A percentile compares a stretch with the other conserved stretches of the same genome.
These are phyloP conservation scores for Ehretia macrophylla DNA, from an alignment of 257 asterid genomes.

Conservation along the genomic window DNA sequence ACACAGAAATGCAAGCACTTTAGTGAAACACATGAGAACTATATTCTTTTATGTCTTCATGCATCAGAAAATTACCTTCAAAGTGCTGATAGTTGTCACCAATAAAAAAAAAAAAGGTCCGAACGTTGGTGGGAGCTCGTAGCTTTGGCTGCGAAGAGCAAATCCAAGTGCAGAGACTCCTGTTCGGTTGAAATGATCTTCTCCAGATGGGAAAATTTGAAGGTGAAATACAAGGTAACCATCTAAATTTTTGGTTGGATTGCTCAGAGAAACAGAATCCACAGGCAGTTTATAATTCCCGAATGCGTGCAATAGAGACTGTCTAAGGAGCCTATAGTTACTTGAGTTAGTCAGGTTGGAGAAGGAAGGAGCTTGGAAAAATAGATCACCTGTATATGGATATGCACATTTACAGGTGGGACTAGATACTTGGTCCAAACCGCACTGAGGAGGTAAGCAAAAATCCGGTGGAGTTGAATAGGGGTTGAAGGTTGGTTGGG, in stretches of 20 bases:
- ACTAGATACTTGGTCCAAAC: slow-evolving; percentile 36
- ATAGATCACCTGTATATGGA: slow-evolving; percentile 67
- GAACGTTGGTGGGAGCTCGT: slow-evolving; percentile 60
- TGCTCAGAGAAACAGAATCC: slow-evolving; percentile 63
- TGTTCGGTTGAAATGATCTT: slow-evolving; percentile 43
- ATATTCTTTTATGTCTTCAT: neutral
- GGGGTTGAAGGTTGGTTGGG: slow-evolving; percentile 19
- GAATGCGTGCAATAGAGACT: slow-evolving; percentile 36
- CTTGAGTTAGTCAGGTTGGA: slow-evolving; percentile 50
- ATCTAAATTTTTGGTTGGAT: slow-evolving; percentile 46
- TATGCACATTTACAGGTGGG: slow-evolving; percentile 70
- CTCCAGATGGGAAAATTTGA: slow-evolving; percentile 58
- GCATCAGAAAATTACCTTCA: slow-evolving; percentile 28
- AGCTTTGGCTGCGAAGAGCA: slow-evolving; percentile 67
- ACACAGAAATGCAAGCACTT: neutral
- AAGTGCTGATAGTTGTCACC: slow-evolving; percentile 42
- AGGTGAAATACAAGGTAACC: slow-evolving; percentile 51
- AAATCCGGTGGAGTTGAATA: slow-evolving; percentile 51
- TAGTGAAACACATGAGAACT: too few species aligned
- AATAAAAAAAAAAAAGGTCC: slow-evolving; percentile 61
- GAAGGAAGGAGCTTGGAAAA: slow-evolving; percentile 74
- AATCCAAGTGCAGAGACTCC: slow-evolving; percentile 58
- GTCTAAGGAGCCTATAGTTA: slow-evolving; percentile 31
- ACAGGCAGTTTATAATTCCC: slow-evolving; percentile 43
- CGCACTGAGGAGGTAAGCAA: slow-evolving; percentile 44